phyloP scores from a whole-genome alignment of 768 basidiomycete species.

The Tylopilus balloui region DNA sequence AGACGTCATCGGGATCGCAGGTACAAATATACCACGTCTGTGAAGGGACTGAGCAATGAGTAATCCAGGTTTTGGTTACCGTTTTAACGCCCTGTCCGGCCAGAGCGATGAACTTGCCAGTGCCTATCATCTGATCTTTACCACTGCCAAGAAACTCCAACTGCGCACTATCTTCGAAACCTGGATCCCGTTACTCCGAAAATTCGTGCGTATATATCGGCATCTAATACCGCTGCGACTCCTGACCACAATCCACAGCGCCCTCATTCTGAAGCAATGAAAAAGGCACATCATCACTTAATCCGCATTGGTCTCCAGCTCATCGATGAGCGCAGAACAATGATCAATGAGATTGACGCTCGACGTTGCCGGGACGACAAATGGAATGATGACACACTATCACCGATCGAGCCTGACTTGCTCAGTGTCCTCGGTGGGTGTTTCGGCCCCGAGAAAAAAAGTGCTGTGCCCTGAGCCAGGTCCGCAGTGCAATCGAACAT shows the following conservation, averaged over 20 bases:
- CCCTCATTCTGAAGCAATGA: slow-evolving; percentile 42
- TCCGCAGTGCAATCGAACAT: slow-evolving; percentile 57
- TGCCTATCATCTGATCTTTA: slow-evolving; percentile 52
- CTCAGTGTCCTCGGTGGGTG: slow-evolving; percentile 51
- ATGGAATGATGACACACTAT: slow-evolving; percentile 1
- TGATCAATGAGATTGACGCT: slow-evolving; percentile 30
- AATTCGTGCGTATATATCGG: slow-evolving; percentile 39
- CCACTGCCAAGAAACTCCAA: slow-evolving; percentile 48
- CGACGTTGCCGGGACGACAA: slow-evolving; percentile 13
- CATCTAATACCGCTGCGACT: slow-evolving; percentile 5
- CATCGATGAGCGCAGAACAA: slow-evolving; percentile 42
- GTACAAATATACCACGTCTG: slow-evolving; percentile 25
- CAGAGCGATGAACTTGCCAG: slow-evolving; percentile 49
- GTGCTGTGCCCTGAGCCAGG: background rate
- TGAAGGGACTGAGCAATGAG: background rate
- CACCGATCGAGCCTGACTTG: slow-evolving; percentile 34
- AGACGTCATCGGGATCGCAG: slow-evolving; percentile 74
- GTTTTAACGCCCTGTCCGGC: slow-evolving; percentile 49
- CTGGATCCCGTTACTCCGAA: slow-evolving; percentile 54
- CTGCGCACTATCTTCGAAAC: slow-evolving; percentile 49
- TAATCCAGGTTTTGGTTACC: slow-evolving; percentile 48
- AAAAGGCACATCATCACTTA: slow-evolving; percentile 43
- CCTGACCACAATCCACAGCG: slow-evolving; percentile 33
- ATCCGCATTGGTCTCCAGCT: slow-evolving; percentile 50
- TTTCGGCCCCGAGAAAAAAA: slow-evolving; percentile 2